A percentile compares a stretch with the other conserved stretches of the same genome.
phyloP scores from a whole-genome alignment of 139 green algal species.

The Zygnema cylindricum region DNA sequence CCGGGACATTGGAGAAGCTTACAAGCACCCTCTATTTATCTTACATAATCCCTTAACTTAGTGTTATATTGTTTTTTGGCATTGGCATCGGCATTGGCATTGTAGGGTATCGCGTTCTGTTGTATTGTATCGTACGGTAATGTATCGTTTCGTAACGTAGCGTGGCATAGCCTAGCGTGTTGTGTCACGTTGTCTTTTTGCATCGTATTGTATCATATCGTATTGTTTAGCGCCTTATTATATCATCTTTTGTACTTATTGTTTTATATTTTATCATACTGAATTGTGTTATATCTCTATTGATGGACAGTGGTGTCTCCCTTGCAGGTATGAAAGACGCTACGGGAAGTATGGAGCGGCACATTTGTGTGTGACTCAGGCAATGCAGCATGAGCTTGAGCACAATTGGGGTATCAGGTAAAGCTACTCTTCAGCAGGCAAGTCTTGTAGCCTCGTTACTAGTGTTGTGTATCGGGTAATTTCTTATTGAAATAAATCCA shows the following conservation, averaged over 20 bases:
- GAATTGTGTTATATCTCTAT: neutral
- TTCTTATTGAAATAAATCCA: no score
- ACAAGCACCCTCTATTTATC: no score
- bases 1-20: no score
- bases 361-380: conserved; percentile 86
- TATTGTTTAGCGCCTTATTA: neutral
- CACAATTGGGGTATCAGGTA: conserved; percentile 73
- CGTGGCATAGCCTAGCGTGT: no score
- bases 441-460: neutral
- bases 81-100: no score
- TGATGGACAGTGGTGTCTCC: neutral
- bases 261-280: conserved; percentile 1
- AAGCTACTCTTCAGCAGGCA: neutral
- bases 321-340: conserved; percentile 26
- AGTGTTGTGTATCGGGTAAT: no score
- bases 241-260: neutral
- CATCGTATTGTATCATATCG: neutral
- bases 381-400: conserved; percentile 82
- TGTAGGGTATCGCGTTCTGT: no score
- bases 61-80: no score
- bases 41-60: no score
- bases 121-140: no score
- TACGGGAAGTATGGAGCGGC: conserved; percentile 9
- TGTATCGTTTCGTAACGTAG: no score
- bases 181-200: neutral